phyloP scores from a whole-genome alignment of 208 protist species.

The Tritrichomonas foetus region DNA sequence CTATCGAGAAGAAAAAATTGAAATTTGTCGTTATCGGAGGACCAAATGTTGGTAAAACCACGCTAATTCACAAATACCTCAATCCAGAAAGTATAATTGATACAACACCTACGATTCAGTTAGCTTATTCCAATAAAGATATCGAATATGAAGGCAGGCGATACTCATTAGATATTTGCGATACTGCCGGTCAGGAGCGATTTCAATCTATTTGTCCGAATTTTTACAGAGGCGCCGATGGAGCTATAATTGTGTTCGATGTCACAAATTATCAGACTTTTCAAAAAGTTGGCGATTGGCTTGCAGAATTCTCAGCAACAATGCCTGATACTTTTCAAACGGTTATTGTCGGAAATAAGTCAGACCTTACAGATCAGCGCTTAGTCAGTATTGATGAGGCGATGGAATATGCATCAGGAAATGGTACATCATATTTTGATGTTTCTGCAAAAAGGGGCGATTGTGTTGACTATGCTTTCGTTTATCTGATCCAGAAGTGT shows the following conservation, averaged over 20 bases:
- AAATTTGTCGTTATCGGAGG: neutral
- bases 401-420: neutral
- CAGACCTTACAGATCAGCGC: neutral
- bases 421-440: neutral
- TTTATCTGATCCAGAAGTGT: too few species aligned
- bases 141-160: neutral
- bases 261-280: neutral
- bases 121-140: neutral
- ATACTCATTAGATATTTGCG: neutral
- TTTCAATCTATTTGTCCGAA: neutral
- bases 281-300: neutral
- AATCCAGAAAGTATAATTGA: neutral
- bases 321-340: neutral
- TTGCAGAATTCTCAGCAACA: neutral
- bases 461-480: neutral
- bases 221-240: neutral
- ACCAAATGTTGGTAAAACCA: neutral
- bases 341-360: constrained; percentile 24
- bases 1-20: too few species aligned
- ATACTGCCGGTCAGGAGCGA: neutral
- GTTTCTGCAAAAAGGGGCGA: neutral
- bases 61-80: neutral
- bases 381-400: neutral
- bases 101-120: neutral
- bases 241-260: neutral